Evolutionary conservation across 1,284 basidiomycete species (phyloP).

Genomic region (Melanopsichium pennsylvanicum): DNA sequence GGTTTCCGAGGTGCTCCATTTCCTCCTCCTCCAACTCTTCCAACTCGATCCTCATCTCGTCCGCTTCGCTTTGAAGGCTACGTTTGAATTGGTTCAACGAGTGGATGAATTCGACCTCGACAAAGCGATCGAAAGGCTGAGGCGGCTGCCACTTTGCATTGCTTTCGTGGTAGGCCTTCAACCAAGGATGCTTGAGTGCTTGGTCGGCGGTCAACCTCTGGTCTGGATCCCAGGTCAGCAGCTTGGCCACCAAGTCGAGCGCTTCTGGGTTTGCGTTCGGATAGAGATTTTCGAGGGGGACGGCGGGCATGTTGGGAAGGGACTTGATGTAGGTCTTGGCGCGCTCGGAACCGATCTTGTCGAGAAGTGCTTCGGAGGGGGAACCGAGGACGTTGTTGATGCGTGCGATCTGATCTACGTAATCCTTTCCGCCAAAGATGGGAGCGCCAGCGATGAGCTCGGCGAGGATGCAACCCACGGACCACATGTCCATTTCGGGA

Average conservation of each 20-base stretch:
- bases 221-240: constrained; percentile 62
- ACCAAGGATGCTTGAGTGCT: constrained; percentile 62
- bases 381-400: constrained; percentile 63
- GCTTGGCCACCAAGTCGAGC: constrained; percentile 56
- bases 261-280: constrained; percentile 54
- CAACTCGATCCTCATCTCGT: constrained; percentile 54
- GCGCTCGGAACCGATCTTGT: constrained; percentile 59
- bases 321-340: constrained; percentile 60
- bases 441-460: constrained; percentile 61
- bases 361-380: constrained; percentile 49
- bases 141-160: constrained; percentile 54
- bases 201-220: constrained; percentile 60
- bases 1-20: constrained; percentile 26
- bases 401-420: constrained; percentile 63
- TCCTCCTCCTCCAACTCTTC: constrained; percentile 50
- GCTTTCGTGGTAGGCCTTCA: constrained; percentile 59
- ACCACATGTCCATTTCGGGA: constrained; percentile 65
- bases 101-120: constrained; percentile 60
- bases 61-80: constrained; percentile 58
- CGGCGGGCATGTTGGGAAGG: constrained; percentile 49
- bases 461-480: constrained; percentile 64
- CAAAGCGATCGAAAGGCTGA: constrained; percentile 55
- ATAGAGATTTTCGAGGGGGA: constrained; percentile 50
- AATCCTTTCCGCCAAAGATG: constrained; percentile 64
- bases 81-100: constrained; percentile 56